Evolutionary conservation across 768 basidiomycete species (phyloP), one percentile per base, ranked within the genome.

Genomic region (Pleurotus pulmonarius): DNA sequence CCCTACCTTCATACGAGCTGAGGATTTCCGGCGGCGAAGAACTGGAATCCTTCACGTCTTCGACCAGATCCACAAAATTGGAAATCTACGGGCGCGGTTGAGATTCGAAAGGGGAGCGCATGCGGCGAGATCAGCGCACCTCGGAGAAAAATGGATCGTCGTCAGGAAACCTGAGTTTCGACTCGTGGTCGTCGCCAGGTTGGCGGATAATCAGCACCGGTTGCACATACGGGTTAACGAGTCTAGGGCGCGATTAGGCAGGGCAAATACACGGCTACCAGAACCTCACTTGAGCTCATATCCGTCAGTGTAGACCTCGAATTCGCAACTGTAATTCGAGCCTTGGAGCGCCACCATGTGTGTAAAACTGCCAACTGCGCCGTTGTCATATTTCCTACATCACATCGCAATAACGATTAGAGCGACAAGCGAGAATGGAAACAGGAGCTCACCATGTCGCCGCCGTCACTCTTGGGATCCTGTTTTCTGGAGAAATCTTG

Each of bases 141-240:
- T 96, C 94, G 20, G 93, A 94, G 82, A 94, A 95, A 82, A 93
- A 94, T 5, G 92, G 91, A 65, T 94, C 92, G 64, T 94, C 92
- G 51, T 90, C 85, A 13, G 80, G 81, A 76, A 93, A 94, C 44
- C 75, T 77, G 63, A 83, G 74, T 29, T 75, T 78, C 63, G 88
- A 85, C 63, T 90, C 90, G 54, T 77, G 73, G 65, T 92, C 90
- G 65, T 86, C 86, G 51, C 89, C 91, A 3, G 91, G 91, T 65
- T 77, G 82, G 64, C 95, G 91, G 61, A 98, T 79, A 66, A 88
- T 88, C 29, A 98, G 85, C 8, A 90, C 80, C 3, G 95, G 95
- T 63, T 88, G 84, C 55, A 95, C 92, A 73, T 98, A 98, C 15
- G 95, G 95, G 72, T 98, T 92, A 49, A 90, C 87, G 45, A 92